phyloP scores from a whole-genome alignment of 306 rosid species.

The Comarum palustre region DNA sequence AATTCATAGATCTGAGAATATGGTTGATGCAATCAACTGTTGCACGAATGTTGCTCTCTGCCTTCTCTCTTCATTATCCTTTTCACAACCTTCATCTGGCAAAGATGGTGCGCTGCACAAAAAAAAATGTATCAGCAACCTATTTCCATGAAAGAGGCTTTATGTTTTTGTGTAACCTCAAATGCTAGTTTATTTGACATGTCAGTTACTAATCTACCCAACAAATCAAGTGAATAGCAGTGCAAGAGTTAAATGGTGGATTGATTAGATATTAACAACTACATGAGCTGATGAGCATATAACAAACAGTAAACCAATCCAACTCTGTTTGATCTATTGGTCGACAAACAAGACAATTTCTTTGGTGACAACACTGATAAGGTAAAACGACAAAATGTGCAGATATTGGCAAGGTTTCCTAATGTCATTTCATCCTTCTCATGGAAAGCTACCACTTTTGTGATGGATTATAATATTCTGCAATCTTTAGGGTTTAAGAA shows the following conservation, averaged over 20 bases:
- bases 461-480: background rate
- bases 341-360: background rate
- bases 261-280: background rate
- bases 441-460: background rate
- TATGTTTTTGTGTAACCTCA: background rate
- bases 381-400: background rate
- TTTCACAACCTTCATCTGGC: slow-evolving; percentile 28
- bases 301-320: background rate
- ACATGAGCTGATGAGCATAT: background rate
- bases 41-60: slow-evolving; percentile 65
- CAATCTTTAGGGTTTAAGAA: background rate
- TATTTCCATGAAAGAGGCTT: background rate
- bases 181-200: background rate
- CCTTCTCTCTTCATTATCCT: slow-evolving; percentile 57
- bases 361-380: background rate
- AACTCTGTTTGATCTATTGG: background rate
- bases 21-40: slow-evolving; percentile 58
- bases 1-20: slow-evolving; percentile 35
- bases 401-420: background rate
- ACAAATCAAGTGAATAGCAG: background rate
- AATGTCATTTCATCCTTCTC: background rate
- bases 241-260: background rate
- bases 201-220: background rate
- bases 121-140: slow-evolving; percentile 20
- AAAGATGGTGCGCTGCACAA: slow-evolving; percentile 45